These are phyloP conservation scores for Naegleria fowleri DNA, from an alignment of 208 protist genomes.

Conservation along the genomic window DNA sequence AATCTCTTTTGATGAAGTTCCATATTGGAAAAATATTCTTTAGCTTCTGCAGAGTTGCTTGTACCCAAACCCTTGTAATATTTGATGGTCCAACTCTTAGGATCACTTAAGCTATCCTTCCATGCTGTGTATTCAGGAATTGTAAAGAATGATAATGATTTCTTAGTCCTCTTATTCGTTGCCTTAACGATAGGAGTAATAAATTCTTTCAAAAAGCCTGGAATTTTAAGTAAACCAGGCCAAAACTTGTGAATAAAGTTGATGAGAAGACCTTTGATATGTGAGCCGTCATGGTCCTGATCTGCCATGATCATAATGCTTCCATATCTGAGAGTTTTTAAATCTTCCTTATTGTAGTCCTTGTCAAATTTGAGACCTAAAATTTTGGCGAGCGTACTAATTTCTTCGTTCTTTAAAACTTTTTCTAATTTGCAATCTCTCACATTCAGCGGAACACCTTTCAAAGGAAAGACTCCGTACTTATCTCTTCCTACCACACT, in stretches of 20 bases:
- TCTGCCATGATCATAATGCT: slow-evolving; percentile 99
- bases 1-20: slow-evolving; percentile 93
- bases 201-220: slow-evolving; percentile 98
- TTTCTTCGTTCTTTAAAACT: slow-evolving; percentile 90
- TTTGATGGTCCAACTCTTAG: slow-evolving; percentile 90
- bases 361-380: slow-evolving; percentile 86
- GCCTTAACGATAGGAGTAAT: slow-evolving; percentile 99
- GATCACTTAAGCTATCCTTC: slow-evolving; percentile 66
- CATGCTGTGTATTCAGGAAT: slow-evolving; percentile 96
- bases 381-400: slow-evolving; percentile 86
- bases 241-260: slow-evolving; percentile 99
- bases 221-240: slow-evolving; percentile 88
- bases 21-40: slow-evolving; percentile 99
- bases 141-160: slow-evolving; percentile 92
- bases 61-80: slow-evolving; percentile 99
- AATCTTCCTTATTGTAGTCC: slow-evolving; percentile 65
- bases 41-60: slow-evolving; percentile 88
- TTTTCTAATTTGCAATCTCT: slow-evolving; percentile 87
- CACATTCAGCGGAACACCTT: slow-evolving; percentile 99
- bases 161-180: slow-evolving; percentile 65
- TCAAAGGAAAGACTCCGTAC: slow-evolving; percentile 99
- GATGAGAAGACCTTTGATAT: slow-evolving; percentile 99
- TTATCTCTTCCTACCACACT: slow-evolving; percentile 94
- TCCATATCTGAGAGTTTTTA: slow-evolving; percentile 94
- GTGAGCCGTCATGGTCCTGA: slow-evolving; percentile 99